Evolutionary conservation across 2,329 filamentous ascomycete genomes (phyloP), one percentile per base, ranked within the genome.

Genomic region (Phyllosticta paracitricarpa): DNA sequence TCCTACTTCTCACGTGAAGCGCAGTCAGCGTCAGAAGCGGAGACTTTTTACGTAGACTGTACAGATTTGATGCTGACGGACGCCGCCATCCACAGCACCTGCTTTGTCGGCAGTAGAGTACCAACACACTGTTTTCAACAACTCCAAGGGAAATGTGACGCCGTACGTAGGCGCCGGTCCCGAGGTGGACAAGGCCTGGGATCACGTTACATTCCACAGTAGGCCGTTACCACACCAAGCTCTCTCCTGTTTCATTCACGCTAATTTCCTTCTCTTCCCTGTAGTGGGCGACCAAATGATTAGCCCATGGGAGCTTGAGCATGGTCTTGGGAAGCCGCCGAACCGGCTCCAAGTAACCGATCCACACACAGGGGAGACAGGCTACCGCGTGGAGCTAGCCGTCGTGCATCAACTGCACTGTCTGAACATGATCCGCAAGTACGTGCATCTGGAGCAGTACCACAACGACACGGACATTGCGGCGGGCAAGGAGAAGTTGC

Each of bases 251-350:
- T n/a, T 33, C 28, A 35, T 22, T 6, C 19, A 10, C 28, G 24
- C 25, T 51, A 57, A 28, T 22, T 64, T 19, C 14, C 5, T n/a
- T 17, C 14, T 48, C 40, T 48, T 5, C 9, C 3, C 28, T n/a
- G 65, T 22, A 82, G 82, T 86, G 26, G 83, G 83, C 48, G 83
- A 86, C 68, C 82, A 83, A 66, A 83, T 84, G 78, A 81, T 86
- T 58, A 79, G 79, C 0, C 73, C 77, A 24, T 73, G 77, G 5
- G 82, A 85, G 66, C 78, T 84, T 40, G 71, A 77, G 51, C 40
- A 48, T 17, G 78, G 77, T 24, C 77, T 86, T 0, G 78, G 78
- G 4, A 80, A 83, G 64, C 79, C 80, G 2, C 69, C 73, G 48
- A 72, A 78, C 24, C 81, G 81, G 0, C 73, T 85, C n/a, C 80